Base-by-base conservation (phyloP, 148 eudicot genomes). In the Camellia granthamiana region DNA sequence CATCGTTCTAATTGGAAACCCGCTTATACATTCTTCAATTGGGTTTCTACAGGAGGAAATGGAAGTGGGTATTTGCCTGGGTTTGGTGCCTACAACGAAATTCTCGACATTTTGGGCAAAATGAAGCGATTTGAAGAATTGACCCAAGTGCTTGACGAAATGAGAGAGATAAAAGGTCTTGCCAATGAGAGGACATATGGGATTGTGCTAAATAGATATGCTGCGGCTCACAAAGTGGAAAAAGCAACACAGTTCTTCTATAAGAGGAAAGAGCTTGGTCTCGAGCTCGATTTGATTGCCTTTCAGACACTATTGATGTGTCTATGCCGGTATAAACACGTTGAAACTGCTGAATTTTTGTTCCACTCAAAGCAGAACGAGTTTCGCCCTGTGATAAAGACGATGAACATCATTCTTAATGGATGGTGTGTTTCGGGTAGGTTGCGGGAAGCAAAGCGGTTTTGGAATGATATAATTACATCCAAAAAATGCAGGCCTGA, bases 381-480 rank as follows among this genome's bases (percentile, higher is more conserved):
- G 79, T 91, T 91, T 79, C 65, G 51, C 12, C 84, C 80, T 79
- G 87, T 85, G 60, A 92, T 82, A 0, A 94, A 94, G 87, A 92
- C 95, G 1, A 88, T 87, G 91, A 94, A 94, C 72, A 89, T 92
- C 46, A 86, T 94, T 60, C 93, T 94, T 18, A 90, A 92, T 71
- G 98, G 98, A 47, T 94, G 98, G 97, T 91, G 97, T 75, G 88
- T 91, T 59, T 43, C 79, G 79, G 93, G 97, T 9, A 91, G 84
- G 78, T 81, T 92, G 70, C 91, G 90, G 0, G 97, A 94, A 75
- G 94, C 91, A 1, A 92, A 92, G 84, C 80, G 98, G 68, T 88
- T 92, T 81, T 94, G 95, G 95, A 92, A 89, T 19, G 94, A 92
- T 69, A 91, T 91, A 6, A 70, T 88, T 46, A 79, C 88, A 3